Base-by-base conservation (phyloP, 2,329 filamentous ascomycete genomes). In the Amauroascus verrucosus region DNA sequence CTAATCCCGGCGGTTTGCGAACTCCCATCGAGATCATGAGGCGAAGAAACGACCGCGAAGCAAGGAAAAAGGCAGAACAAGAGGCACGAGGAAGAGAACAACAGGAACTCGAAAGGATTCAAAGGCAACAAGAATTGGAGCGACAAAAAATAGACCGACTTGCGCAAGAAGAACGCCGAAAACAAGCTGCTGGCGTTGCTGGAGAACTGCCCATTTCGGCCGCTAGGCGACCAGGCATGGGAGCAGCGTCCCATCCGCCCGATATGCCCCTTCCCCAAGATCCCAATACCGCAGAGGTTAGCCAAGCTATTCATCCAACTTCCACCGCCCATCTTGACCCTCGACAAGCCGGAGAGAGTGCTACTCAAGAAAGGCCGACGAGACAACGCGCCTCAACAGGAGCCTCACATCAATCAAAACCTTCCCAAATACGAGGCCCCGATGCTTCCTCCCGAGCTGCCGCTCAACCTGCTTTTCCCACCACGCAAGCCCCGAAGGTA, bases 11-110 rank as follows among this genome's bases (percentile, higher is more conserved):
- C 55, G 83, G 85, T 24, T 86, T 96, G 56, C 81, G 85, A 60
- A 90, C 89, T 33, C 91, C 91, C 14, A 83, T 86, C 59, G 86
- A 91, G 72, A 91, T 97, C 63, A 95, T 96, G 90, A 83, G 87
- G 69, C 84, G 90, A 66, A 83, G 90, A 54, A 79, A 80, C 53
- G 86, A 86, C 59, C 80, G 90, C 57, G 88, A 94, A 68, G 81
- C 84, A 24, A 75, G 84, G 54, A 79, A 81, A 58, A 78, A 79
- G 61, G 83, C 83, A 43, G 83, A 87, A 64, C 78, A 79, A 41
- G 83, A 86, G 63, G 79, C 82, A 60, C 71, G 70, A 66, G 71
- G 73, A 65, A 69, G 78, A 60, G 77, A 80, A 61, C 72, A 74
- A 56, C 70, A 75, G 54, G 75, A 77, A 56, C 70, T 76, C 58